phyloP scores from a whole-genome alignment of 306 rosid genomes.

The Sechiopsis laciniata region DNA sequence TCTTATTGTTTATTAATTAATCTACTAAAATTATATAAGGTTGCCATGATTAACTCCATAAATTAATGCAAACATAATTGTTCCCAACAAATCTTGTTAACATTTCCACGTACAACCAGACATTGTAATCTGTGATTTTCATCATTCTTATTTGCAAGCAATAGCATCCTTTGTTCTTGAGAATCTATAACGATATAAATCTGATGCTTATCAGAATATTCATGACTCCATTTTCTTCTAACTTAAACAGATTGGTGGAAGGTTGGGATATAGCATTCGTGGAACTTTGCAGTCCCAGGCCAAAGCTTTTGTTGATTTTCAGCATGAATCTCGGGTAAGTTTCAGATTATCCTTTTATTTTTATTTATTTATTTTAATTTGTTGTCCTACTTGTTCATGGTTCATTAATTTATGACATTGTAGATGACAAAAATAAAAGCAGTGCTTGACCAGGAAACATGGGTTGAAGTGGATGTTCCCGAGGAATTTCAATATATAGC shows the following conservation, averaged over 20 bases:
- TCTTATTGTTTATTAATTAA: too few relatives aligned
- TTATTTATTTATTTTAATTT: conserved; percentile 17
- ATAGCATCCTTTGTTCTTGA: background rate
- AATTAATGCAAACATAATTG: background rate
- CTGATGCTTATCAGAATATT: conserved; percentile 18
- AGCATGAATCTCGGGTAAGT: conserved; percentile 97
- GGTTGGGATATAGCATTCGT: conserved; percentile 97
- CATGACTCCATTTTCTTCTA: conserved; percentile 28
- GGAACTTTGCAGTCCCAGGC: conserved; percentile 98
- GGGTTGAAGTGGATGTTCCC: conserved; percentile 99
- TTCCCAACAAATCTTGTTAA: background rate
- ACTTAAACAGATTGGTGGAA: conserved; percentile 85
- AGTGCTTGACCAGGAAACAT: conserved; percentile 95
- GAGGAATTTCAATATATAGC: conserved; percentile 90
- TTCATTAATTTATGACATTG: conserved; percentile 31
- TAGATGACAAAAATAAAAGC: conserved; percentile 94
- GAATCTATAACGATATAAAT: conserved; percentile 6
- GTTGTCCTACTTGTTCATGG: conserved; percentile 13
- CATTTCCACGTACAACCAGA: background rate
- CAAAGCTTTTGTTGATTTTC: conserved; percentile 91
- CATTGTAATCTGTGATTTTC: background rate
- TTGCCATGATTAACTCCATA: background rate
- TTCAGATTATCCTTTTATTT: conserved; percentile 14
- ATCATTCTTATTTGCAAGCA: background rate
- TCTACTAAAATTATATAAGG: background rate